Conservation (phyloP, 1,139 yeast genomes). For the Yamadazyma songkhlaensis region DNA sequence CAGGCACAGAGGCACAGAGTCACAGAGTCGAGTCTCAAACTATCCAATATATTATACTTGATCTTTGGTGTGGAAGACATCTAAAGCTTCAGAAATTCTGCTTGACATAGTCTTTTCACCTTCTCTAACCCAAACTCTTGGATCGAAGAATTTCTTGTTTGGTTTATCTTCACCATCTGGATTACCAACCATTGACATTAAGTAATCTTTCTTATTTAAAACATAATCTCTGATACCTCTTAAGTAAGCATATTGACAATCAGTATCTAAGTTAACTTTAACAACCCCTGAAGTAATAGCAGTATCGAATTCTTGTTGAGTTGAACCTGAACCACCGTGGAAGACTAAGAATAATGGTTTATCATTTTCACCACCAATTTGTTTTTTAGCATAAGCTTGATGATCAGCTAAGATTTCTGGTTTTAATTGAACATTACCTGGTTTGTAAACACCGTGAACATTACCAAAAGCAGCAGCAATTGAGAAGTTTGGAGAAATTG, state of each 20-base stretch:
- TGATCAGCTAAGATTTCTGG: slow-evolving; percentile 96
- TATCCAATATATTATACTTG: too few relatives aligned
- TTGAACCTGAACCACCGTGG: slow-evolving; percentile 99
- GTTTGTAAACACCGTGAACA: slow-evolving; percentile 99
- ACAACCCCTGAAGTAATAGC: slow-evolving; percentile 95
- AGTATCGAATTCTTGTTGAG: slow-evolving; percentile 85
- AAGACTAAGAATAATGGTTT: slow-evolving; percentile 94
- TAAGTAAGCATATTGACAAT: slow-evolving; percentile 97
- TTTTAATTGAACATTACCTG: slow-evolving; percentile 93
- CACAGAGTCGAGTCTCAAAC: too few relatives aligned
- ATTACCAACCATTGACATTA: slow-evolving; percentile 89
- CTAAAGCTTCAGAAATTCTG: slow-evolving; percentile 82
- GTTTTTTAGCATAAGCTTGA: slow-evolving; percentile 78
- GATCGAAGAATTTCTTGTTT: slow-evolving; percentile 98
- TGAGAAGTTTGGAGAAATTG: slow-evolving; percentile 96
- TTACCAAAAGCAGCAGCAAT: slow-evolving; percentile 99
- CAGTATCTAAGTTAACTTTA: slow-evolving; percentile 98
- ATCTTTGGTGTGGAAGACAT: slow-evolving; percentile 77
- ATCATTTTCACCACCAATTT: slow-evolving; percentile 50
- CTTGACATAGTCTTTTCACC: slow-evolving; percentile 98
- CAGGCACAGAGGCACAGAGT: too few relatives aligned
- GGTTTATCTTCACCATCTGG: slow-evolving; percentile 99
- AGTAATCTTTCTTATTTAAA: slow-evolving; percentile 92
- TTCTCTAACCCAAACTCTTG: slow-evolving; percentile 99
- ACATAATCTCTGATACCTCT: slow-evolving; percentile 96